Percentiles rank a stretch among this genome's conserved stretches.
phyloP scores from a whole-genome alignment of 2,329 filamentous ascomycete genomes.

The Ophiobolus disseminans region DNA sequence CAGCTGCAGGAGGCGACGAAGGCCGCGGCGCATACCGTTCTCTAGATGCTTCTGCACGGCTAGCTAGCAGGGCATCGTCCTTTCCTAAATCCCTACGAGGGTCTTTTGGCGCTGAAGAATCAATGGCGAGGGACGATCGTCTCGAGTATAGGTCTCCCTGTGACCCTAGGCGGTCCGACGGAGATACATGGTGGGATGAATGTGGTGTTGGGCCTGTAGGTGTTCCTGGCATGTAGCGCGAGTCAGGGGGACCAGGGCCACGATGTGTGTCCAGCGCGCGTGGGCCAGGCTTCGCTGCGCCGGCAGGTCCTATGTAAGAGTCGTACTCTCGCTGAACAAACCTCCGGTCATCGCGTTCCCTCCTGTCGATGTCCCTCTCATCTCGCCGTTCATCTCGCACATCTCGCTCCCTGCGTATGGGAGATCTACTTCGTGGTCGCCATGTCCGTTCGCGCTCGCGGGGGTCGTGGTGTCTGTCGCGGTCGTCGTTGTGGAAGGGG shows the following conservation, averaged over 20 bases:
- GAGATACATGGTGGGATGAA: conserved; percentile 40
- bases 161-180: conserved; percentile 40
- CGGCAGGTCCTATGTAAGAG: conserved; percentile 47
- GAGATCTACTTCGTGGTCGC: conserved; percentile 67
- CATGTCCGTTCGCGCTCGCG: conserved; percentile 58
- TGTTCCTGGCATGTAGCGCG: conserved; percentile 42
- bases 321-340: conserved; percentile 57
- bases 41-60: conserved; percentile 54
- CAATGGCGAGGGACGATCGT: conserved; percentile 46
- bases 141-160: conserved; percentile 45
- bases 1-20: conserved; percentile 62
- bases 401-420: conserved; percentile 60
- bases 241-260: conserved; percentile 33
- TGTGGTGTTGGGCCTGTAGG: conserved; percentile 44
- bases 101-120: conserved; percentile 42
- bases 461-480: conserved; percentile 58
- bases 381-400: conserved; percentile 48
- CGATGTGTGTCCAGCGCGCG: conserved; percentile 43
- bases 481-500: conserved; percentile 54
- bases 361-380: conserved; percentile 49
- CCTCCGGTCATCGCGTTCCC: conserved; percentile 52
- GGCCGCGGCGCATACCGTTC: conserved; percentile 56
- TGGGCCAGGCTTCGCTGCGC: conserved; percentile 36
- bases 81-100: conserved; percentile 51
- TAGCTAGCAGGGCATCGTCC: conserved; percentile 54